A percentile compares a stretch with the other conserved stretches of the same genome.
Evolutionary conservation across 2,329 filamentous ascomycete genomes (phyloP).

Genomic region (Aspergillus brunneoviolaceus): DNA sequence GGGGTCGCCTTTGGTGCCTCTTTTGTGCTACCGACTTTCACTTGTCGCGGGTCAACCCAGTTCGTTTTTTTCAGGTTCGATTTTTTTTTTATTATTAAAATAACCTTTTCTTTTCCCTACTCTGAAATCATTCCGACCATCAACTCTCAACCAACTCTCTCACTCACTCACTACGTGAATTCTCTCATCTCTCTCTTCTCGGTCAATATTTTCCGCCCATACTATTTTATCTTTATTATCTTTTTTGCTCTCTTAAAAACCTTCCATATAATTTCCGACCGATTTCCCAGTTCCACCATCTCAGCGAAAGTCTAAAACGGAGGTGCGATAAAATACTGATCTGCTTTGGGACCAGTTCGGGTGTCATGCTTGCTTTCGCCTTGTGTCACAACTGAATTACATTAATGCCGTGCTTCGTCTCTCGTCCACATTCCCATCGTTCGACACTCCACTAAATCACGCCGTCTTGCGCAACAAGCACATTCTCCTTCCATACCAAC

Average conservation of each 20-base stretch:
- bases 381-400: slow-evolving; percentile 40
- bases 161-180: slow-evolving; percentile 7
- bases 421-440: slow-evolving; percentile 36
- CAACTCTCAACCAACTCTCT: slow-evolving; percentile 7
- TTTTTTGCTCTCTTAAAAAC: background rate
- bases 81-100: slow-evolving; percentile 11
- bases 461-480: slow-evolving; percentile 30
- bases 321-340: slow-evolving; percentile 17
- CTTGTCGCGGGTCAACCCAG: slow-evolving; percentile 3
- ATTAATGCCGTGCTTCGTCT: slow-evolving; percentile 38
- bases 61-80: slow-evolving; percentile 21
- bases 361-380: slow-evolving; percentile 36
- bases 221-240: background rate
- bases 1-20: slow-evolving; percentile 4
- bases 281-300: background rate
- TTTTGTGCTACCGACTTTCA: slow-evolving; percentile 7
- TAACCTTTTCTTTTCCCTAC: slow-evolving; percentile 7
- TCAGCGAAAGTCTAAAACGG: slow-evolving; percentile 6
- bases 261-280: background rate
- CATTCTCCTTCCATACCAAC: slow-evolving; percentile 34
- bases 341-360: slow-evolving; percentile 18
- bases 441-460: slow-evolving; percentile 35
- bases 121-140: slow-evolving; percentile 1
- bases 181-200: slow-evolving; percentile 13
- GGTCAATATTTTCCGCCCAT: background rate